Base-by-base conservation (phyloP, 2,329 filamentous ascomycete species). In the Cercospora berteroae region DNA sequence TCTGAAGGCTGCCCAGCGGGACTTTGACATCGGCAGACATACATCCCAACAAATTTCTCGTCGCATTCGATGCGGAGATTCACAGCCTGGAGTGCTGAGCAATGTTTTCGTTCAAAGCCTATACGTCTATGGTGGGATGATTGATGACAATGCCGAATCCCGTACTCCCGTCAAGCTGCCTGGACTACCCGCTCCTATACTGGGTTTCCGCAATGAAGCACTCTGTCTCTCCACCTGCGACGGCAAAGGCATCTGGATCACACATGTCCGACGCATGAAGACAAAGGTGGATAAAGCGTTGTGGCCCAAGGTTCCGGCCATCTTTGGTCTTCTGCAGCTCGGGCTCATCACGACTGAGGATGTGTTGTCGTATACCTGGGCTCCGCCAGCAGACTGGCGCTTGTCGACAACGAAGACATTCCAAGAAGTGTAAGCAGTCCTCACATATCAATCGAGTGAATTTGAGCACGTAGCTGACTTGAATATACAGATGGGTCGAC, bases 231-330 rank as follows among this genome's bases (percentile, higher is more conserved):
- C 76, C 5, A 80, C 80, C 0, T 75, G 74, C 42, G 80, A 82
- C 57, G 74, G 77, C 52, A 79, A 78, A 29, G 80, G 79, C 33
- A 67, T 82, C 52, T 82, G 80, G 80, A 79, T 82, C 67, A 80
- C 79, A 0, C 80, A 82, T 64, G 64, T 80, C 7, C 77, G 80
- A 20, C 75, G 78, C 5, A 74, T 79, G 56, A 81, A 81, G 74
- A 72, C 72, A 57, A 80, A 79, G 69, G 68, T 71, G 8, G 80
- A 81, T 68, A 70, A 74, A 27, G 75, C 79, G 20, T 73, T 82
- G 7, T 81, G 79, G 79, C 80, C 80, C 27, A 82, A 82, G 61
- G 77, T 81, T 0, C 79, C 80, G 0, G 80, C 80, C 0, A 74
- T 76, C 1, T 70, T 71, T 5, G 77, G 79, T 4, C 74, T 82